These are phyloP conservation scores for Hypoxylon fragiforme DNA, from an alignment of 495 filamentous ascomycete species.

Conservation along the genomic window DNA sequence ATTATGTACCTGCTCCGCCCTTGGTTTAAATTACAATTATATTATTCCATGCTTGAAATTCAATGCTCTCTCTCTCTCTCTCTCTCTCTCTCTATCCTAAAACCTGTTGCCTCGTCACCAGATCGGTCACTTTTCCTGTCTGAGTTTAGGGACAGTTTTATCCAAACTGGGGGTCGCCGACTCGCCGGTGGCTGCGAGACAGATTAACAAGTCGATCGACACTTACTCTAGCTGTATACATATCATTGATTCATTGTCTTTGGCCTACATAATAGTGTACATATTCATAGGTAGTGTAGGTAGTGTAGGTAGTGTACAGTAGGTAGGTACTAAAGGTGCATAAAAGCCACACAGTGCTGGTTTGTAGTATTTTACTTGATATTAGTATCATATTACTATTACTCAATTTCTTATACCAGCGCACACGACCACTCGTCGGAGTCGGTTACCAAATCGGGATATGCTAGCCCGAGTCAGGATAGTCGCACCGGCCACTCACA, in stretches of 20 bases:
- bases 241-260: slow-evolving; percentile 24
- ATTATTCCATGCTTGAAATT: too few relatives aligned
- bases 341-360: slow-evolving; percentile 25
- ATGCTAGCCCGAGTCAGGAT: slow-evolving; percentile 33
- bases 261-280: slow-evolving; percentile 1
- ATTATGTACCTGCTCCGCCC: too few relatives aligned
- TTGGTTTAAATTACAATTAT: too few relatives aligned
- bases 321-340: background rate
- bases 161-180: slow-evolving; percentile 9
- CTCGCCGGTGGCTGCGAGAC: slow-evolving; percentile 35
- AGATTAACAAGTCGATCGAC: slow-evolving; percentile 13
- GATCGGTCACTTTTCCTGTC: slow-evolving; percentile 25
- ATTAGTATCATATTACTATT: slow-evolving; percentile 35
- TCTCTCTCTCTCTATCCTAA: background rate
- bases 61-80: too few relatives aligned
- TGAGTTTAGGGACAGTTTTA: slow-evolving; percentile 31
- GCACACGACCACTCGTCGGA: slow-evolving; percentile 31
- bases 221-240: background rate
- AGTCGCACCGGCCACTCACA: slow-evolving; percentile 32
- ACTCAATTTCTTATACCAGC: slow-evolving; percentile 32
- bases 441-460: slow-evolving; percentile 23
- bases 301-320: background rate
- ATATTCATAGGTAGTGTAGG: background rate
- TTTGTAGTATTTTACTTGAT: slow-evolving; percentile 29
- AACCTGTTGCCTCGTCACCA: slow-evolving; percentile 18